Conservation (phyloP, 2,329 filamentous ascomycete species). For the Colletotrichum lini region DNA sequence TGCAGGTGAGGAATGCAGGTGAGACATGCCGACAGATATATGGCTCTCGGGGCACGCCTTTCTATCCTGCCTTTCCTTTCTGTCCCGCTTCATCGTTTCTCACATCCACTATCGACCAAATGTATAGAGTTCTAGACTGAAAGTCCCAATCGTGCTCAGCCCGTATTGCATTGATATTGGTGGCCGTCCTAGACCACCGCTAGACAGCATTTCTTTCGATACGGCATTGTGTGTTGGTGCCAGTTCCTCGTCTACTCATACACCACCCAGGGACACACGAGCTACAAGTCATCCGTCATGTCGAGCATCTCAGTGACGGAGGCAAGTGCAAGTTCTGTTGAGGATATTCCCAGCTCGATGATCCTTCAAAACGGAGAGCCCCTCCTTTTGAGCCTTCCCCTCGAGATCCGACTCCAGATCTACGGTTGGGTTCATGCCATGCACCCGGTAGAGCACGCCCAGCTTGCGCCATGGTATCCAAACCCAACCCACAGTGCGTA, state of each 20-base stretch:
- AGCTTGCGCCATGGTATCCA: slow-evolving; percentile 59
- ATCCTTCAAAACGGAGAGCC: neutral
- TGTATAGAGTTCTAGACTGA: too few species aligned
- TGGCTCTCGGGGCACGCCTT: neutral
- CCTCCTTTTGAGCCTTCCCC: slow-evolving; percentile 55
- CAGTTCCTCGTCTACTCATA: neutral
- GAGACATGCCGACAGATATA: neutral
- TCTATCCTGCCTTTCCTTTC: neutral
- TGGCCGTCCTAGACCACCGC: neutral
- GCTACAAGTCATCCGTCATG: neutral
- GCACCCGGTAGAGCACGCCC: slow-evolving; percentile 55
- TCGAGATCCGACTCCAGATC: slow-evolving; percentile 63
- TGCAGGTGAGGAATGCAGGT: neutral
- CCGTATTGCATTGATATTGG: neutral
- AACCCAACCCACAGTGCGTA: slow-evolving; percentile 52
- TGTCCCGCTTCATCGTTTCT: neutral
- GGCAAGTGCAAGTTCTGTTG: neutral
- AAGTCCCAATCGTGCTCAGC: neutral
- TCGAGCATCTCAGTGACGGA: neutral
- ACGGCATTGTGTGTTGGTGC: slow-evolving; percentile 4
- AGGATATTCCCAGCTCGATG: neutral
- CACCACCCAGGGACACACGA: neutral
- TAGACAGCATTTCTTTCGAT: neutral
- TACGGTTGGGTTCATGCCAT: slow-evolving; percentile 59
- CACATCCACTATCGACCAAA: neutral